Evolutionary conservation across 139 green algal genomes (phyloP).

Genomic region (Micractinium conductrix): DNA sequence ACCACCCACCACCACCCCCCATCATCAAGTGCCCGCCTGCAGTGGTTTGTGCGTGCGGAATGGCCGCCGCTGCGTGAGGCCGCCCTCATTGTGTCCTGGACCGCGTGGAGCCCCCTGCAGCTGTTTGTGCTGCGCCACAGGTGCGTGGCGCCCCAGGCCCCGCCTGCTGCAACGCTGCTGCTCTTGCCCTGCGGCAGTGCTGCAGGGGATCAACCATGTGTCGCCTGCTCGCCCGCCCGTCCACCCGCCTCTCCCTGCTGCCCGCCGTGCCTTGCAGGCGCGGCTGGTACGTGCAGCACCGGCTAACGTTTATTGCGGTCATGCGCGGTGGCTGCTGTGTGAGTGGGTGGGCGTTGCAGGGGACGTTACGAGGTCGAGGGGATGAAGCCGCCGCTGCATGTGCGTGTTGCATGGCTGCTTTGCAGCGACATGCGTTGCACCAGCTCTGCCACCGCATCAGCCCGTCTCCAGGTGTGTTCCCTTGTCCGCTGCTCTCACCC

Average conservation of each 20-base stretch:
- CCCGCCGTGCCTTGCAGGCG: neutral
- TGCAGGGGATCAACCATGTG: neutral
- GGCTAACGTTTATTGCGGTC: neutral
- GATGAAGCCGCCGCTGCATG: neutral
- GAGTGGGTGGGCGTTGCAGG: neutral
- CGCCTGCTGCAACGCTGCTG: no score
- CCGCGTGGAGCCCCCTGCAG: constrained; percentile 9
- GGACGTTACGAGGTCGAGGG: neutral
- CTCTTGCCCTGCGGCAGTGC: neutral
- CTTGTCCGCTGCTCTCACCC: neutral
- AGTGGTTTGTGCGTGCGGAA: neutral
- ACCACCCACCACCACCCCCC: no score
- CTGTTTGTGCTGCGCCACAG: constrained; percentile 17
- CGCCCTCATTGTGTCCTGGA: neutral
- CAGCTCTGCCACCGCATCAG: no score
- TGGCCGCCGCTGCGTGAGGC: neutral
- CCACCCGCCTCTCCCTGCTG: neutral
- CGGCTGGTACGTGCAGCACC: neutral
- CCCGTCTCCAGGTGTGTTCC: neutral
- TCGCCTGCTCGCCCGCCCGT: neutral
- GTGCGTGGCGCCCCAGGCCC: no score
- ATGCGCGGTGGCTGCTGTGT: constrained; percentile 1
- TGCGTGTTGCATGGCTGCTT: no score
- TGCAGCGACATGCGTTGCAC: no score
- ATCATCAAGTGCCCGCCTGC: no score